phyloP scores from a whole-genome alignment of 2,329 filamentous ascomycete species.

The Penicillium hesseltinei region DNA sequence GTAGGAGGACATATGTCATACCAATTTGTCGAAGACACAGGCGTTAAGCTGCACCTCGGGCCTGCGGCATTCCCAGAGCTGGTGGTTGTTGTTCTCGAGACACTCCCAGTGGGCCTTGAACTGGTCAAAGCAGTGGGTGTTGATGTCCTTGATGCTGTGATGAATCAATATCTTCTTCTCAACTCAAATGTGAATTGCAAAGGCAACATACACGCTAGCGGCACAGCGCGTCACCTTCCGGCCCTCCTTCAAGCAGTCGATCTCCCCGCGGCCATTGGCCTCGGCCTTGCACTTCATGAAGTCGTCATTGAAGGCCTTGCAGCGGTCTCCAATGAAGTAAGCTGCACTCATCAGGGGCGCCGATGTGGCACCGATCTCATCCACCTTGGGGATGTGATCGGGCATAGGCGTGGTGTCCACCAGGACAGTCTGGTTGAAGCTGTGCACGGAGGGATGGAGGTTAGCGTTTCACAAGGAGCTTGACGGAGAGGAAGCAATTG shows the following conservation, averaged over 20 bases:
- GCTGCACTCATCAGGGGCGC: slow-evolving; percentile 87
- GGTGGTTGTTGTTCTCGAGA: slow-evolving; percentile 95
- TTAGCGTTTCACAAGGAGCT: slow-evolving; percentile 18
- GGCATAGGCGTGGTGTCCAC: slow-evolving; percentile 96
- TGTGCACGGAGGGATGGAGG: slow-evolving; percentile 44
- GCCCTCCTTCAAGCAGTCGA: slow-evolving; percentile 94
- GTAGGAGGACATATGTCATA: slow-evolving; percentile 49
- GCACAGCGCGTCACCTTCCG: slow-evolving; percentile 95
- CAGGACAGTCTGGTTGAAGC: slow-evolving; percentile 92
- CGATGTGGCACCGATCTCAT: slow-evolving; percentile 89
- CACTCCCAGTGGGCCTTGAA: slow-evolving; percentile 95
- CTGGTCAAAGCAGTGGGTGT: slow-evolving; percentile 85
- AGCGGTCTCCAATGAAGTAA: slow-evolving; percentile 96
- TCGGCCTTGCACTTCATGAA: slow-evolving; percentile 99
- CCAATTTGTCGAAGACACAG: slow-evolving; percentile 94
- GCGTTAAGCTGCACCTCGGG: slow-evolving; percentile 87
- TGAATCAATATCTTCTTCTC: neutral
- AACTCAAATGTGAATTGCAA: neutral
- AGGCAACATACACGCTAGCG: slow-evolving; percentile 77
- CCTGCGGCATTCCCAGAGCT: slow-evolving; percentile 91
- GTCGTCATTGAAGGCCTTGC: slow-evolving; percentile 95
- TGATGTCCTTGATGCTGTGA: slow-evolving; percentile 83
- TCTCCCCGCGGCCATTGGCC: slow-evolving; percentile 82
- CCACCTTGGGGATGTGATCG: slow-evolving; percentile 83
- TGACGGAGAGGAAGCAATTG: neutral